Conservation (phyloP, 2,329 filamentous ascomycete genomes). For the Cercospora zeina region DNA sequence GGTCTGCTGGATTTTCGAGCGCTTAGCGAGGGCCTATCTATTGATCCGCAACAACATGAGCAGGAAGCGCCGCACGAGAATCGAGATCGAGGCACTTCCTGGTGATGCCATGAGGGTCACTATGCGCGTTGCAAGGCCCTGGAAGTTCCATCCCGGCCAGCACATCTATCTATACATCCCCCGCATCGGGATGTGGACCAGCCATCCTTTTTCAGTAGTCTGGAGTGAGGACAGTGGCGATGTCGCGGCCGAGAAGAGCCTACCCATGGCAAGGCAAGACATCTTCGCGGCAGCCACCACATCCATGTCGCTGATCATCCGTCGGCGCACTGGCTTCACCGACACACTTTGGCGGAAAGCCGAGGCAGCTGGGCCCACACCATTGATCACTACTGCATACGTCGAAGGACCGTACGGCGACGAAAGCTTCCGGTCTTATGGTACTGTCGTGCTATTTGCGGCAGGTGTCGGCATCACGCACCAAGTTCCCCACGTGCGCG, state of each 20-base stretch:
- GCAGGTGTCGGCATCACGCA: constrained; percentile 95
- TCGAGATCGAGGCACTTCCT: constrained; percentile 72
- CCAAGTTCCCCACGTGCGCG: constrained; percentile 82
- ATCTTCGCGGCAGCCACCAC: constrained; percentile 51
- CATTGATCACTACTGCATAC: constrained; percentile 67
- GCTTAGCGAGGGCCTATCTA: constrained; percentile 59
- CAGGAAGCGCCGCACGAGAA: constrained; percentile 61
- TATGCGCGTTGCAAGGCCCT: constrained; percentile 72
- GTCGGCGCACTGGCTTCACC: constrained; percentile 85
- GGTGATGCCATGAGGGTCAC: constrained; percentile 74
- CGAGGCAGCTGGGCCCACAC: constrained; percentile 52
- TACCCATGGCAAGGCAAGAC: constrained; percentile 54
- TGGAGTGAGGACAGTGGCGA: constrained; percentile 67
- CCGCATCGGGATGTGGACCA: constrained; percentile 68
- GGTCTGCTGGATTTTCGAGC: constrained; percentile 67
- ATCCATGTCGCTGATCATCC: constrained; percentile 78
- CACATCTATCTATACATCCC: constrained; percentile 81
- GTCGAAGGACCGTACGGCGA: constrained; percentile 85
- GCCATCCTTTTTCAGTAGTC: constrained; percentile 76
- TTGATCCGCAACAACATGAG: constrained; percentile 68
- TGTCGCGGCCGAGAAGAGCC: constrained; percentile 46
- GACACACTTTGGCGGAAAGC: constrained; percentile 75
- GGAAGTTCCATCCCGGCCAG: constrained; percentile 72
- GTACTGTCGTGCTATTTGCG: constrained; percentile 85
- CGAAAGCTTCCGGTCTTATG: constrained; percentile 86